Percentiles rank a stretch among this genome's conserved stretches.
These are phyloP conservation scores for Colletotrichum acutatum DNA, from an alignment of 2,329 filamentous ascomycete species.

Conservation along the genomic window DNA sequence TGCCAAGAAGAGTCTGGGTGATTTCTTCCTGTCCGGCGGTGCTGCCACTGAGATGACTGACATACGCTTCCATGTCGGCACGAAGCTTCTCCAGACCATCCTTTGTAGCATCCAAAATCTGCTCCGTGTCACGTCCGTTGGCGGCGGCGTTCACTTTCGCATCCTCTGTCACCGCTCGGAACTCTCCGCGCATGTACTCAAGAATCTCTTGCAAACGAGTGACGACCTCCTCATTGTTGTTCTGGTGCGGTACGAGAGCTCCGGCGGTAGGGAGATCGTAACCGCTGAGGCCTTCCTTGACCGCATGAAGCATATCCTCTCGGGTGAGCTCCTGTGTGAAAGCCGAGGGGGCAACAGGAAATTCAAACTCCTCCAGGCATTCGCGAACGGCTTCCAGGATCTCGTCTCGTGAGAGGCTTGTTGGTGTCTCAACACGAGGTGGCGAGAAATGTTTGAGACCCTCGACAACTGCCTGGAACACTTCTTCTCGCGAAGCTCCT, in stretches of 20 bases:
- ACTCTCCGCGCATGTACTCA: conserved; percentile 68
- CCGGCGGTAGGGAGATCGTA: conserved; percentile 58
- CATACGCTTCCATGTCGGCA: conserved; percentile 82
- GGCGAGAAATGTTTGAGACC: conserved; percentile 84
- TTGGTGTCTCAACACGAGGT: conserved; percentile 76
- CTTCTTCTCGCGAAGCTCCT: conserved; percentile 82
- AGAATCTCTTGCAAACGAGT: conserved; percentile 73
- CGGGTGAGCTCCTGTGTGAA: conserved; percentile 65
- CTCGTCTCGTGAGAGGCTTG: conserved; percentile 81
- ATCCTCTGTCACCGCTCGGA: conserved; percentile 69
- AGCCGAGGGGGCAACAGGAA: conserved; percentile 70
- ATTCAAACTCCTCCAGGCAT: conserved; percentile 87
- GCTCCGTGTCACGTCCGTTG: conserved; percentile 85
- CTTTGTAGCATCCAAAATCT: conserved; percentile 87
- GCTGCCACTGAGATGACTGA: conserved; percentile 74
- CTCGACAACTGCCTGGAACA: conserved; percentile 86
- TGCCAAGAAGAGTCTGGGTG: conserved; percentile 73
- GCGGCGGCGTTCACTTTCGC: conserved; percentile 83
- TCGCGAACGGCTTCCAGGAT: conserved; percentile 86
- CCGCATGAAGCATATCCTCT: conserved; percentile 72
- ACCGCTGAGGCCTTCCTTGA: conserved; percentile 67
- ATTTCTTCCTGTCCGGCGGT: conserved; percentile 81
- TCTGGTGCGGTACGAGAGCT: conserved; percentile 53
- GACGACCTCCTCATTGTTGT: conserved; percentile 61
- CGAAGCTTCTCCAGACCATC: conserved; percentile 87